These are phyloP conservation scores for Fusarium caatingaense DNA, from an alignment of 2,329 filamentous ascomycete genomes.

Conservation along the genomic window DNA sequence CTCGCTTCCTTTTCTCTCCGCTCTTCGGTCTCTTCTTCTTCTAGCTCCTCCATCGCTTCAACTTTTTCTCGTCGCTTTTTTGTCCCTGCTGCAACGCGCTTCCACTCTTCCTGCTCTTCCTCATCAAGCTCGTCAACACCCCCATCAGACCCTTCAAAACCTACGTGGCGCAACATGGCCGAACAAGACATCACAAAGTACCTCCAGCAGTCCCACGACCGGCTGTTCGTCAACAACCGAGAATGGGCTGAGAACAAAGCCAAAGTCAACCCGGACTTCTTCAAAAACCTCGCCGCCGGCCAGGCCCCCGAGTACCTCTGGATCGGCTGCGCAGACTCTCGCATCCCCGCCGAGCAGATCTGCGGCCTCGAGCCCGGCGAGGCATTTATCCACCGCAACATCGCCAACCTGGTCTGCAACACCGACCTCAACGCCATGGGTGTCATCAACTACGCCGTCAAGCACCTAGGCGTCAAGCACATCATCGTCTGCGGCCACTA, in stretches of 20 bases:
- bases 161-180: conserved; percentile 48
- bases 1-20: conserved; percentile 30
- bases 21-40: conserved; percentile 19
- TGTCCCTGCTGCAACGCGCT: conserved; percentile 4
- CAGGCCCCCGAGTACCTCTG: conserved; percentile 81
- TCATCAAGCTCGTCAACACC: conserved; percentile 1
- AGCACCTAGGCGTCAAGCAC: conserved; percentile 83
- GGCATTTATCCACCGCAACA: conserved; percentile 94
- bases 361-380: conserved; percentile 87
- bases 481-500: conserved; percentile 84
- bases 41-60: conserved; percentile 1
- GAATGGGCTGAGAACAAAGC: conserved; percentile 72
- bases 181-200: conserved; percentile 63
- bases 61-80: conserved; percentile 1
- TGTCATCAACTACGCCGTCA: conserved; percentile 89
- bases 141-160: conserved; percentile 2
- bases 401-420: conserved; percentile 86
- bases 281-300: conserved; percentile 70
- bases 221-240: conserved; percentile 76
- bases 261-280: conserved; percentile 71
- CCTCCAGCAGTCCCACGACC: conserved; percentile 72
- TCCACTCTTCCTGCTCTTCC: conserved; percentile 14
- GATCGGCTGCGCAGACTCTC: conserved; percentile 92
- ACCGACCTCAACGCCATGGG: conserved; percentile 83
- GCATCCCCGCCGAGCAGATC: conserved; percentile 91